These are phyloP conservation scores for Neurospora discreta DNA, from an alignment of 495 filamentous ascomycete species.

Conservation along the genomic window DNA sequence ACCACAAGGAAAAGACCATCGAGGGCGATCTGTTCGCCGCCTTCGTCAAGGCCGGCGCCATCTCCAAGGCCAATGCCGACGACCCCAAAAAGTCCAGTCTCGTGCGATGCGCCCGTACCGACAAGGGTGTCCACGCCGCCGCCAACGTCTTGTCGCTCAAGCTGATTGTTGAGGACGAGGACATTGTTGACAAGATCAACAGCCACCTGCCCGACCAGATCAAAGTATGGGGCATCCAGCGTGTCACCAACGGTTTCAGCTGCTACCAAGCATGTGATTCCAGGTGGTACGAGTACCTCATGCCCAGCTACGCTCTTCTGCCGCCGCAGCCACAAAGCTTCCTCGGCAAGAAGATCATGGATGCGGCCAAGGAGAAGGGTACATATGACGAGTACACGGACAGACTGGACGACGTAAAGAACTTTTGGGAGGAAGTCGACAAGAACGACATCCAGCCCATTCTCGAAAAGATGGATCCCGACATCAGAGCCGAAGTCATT, in stretches of 20 bases:
- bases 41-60: constrained; percentile 78
- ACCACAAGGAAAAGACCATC: constrained; percentile 71
- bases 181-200: constrained; percentile 87
- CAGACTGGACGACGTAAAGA: constrained; percentile 64
- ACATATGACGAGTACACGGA: constrained; percentile 53
- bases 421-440: constrained; percentile 73
- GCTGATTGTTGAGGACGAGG: constrained; percentile 82
- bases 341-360: constrained; percentile 65
- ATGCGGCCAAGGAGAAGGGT: constrained; percentile 58
- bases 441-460: constrained; percentile 66
- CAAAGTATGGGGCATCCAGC: constrained; percentile 81
- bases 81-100: constrained; percentile 95
- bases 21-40: constrained; percentile 94
- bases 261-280: constrained; percentile 89
- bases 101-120: constrained; percentile 86
- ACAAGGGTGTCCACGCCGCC: constrained; percentile 96
- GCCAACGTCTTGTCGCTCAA: constrained; percentile 95
- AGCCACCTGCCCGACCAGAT: constrained; percentile 74
- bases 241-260: constrained; percentile 76
- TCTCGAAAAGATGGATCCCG: constrained; percentile 38
- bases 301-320: constrained; percentile 81
- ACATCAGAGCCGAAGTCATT: constrained; percentile 30
- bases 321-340: constrained; percentile 83
- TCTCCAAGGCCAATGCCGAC: constrained; percentile 90
- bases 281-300: constrained; percentile 89